Conservation (phyloP, 805 yeast species). For the Blastobotrys attinorum region DNA sequence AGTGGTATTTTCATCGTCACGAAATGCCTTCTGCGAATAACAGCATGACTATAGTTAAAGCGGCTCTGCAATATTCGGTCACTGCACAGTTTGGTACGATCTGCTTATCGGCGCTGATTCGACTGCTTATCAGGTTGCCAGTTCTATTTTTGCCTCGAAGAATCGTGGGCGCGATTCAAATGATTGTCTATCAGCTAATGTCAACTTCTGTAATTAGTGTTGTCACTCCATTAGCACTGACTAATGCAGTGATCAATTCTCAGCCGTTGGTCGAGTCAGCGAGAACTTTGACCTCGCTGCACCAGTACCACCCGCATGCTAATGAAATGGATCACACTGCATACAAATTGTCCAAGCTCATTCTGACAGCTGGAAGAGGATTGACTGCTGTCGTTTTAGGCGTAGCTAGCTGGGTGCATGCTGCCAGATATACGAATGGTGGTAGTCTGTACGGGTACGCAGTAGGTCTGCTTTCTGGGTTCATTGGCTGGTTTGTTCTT, state of each 20-base stretch:
- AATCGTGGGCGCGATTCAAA: conserved; percentile 18
- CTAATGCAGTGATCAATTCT: conserved; percentile 30
- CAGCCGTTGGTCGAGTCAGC: conserved; percentile 30
- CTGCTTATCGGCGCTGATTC: conserved; percentile 27
- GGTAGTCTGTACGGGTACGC: conserved; percentile 34
- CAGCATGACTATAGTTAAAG: conserved; percentile 12
- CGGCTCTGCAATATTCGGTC: conserved; percentile 23
- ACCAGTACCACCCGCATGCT: conserved; percentile 12
- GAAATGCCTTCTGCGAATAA: conserved; percentile 18
- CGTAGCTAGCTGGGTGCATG: conserved; percentile 34
- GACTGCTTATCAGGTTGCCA: conserved; percentile 29
- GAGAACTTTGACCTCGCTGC: conserved; percentile 17
- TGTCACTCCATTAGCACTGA: conserved; percentile 31
- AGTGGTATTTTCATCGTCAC: conserved; percentile 32
- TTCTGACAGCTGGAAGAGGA: conserved; percentile 30
- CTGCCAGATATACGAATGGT: conserved; percentile 28
- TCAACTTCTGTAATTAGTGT: conserved; percentile 24
- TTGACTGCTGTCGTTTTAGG: conserved; percentile 32
- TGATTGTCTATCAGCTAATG: conserved; percentile 20
- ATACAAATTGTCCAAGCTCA: conserved; percentile 31
- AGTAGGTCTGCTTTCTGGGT: conserved; percentile 32
- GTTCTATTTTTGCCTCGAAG: conserved; percentile 30
- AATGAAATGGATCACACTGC: too few relatives aligned
- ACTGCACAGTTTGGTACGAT: conserved; percentile 31
- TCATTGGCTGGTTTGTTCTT: conserved; percentile 35